These are phyloP conservation scores for Aspergillus biplanus DNA, from an alignment of 495 filamentous ascomycete genomes.

Conservation along the genomic window DNA sequence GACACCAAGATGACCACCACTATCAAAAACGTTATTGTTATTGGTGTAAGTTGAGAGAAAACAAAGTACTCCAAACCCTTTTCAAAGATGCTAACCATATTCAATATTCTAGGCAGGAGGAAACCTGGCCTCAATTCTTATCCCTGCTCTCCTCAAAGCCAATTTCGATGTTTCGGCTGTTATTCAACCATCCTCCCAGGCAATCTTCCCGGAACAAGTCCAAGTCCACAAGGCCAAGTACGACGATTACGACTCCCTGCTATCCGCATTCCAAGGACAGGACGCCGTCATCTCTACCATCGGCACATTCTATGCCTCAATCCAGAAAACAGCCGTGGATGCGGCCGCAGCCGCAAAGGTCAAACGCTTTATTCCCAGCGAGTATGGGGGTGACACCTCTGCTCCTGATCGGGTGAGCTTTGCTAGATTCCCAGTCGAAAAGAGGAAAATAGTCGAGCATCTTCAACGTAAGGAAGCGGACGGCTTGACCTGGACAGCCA, in stretches of 20 bases:
- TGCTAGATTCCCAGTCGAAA: conserved; percentile 9
- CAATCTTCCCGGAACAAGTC: background rate
- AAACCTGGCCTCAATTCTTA: background rate
- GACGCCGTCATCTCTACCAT: conserved; percentile 18
- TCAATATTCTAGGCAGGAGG: background rate
- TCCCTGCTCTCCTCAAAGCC: background rate
- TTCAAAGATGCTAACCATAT: background rate
- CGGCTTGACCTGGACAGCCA: conserved; percentile 19
- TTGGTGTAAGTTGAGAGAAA: background rate
- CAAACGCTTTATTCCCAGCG: conserved; percentile 18
- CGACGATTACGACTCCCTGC: background rate
- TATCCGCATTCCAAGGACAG: conserved; percentile 17
- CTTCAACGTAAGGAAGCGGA: conserved; percentile 10
- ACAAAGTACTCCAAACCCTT: background rate
- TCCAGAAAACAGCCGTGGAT: conserved; percentile 17
- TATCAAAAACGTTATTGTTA: background rate
- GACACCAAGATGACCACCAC: background rate
- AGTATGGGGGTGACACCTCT: conserved; percentile 23
- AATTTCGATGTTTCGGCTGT: background rate
- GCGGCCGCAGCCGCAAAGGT: conserved; percentile 13
- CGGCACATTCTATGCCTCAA: conserved; percentile 16
- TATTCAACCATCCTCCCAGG: background rate
- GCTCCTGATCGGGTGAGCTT: conserved; percentile 3
- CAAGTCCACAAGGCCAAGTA: background rate
- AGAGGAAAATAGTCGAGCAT: conserved; percentile 17